Conservation (phyloP, 306 rosid species). For the Sechiopsis laciniata region DNA sequence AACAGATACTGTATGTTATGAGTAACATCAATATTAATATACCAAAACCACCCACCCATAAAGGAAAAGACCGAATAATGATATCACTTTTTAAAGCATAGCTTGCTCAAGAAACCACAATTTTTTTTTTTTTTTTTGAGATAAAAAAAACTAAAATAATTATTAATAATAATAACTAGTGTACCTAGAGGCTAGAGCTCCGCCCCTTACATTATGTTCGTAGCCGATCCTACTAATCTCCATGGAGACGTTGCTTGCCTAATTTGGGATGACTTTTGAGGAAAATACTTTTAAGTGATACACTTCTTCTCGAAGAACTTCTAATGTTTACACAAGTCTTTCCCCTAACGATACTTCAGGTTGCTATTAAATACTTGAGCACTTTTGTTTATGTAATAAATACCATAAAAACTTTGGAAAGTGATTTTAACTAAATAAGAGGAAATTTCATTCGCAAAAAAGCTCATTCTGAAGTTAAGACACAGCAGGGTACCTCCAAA, state of each 20-base stretch:
- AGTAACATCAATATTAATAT: conserved; percentile 5
- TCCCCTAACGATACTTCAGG: background rate
- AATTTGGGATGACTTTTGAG: background rate
- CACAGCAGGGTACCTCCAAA: background rate
- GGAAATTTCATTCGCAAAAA: background rate
- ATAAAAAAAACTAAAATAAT: background rate
- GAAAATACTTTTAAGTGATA: background rate
- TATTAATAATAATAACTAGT: background rate
- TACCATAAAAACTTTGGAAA: background rate
- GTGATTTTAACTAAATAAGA: background rate
- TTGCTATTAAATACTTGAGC: background rate
- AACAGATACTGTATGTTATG: background rate
- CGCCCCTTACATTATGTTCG: background rate
- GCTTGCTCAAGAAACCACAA: conserved; percentile 13
- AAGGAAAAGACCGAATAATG: background rate
- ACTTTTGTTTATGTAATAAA: background rate
- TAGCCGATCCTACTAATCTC: background rate
- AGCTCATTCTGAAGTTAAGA: background rate
- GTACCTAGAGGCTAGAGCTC: background rate
- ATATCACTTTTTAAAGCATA: conserved; percentile 1
- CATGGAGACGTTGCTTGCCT: background rate
- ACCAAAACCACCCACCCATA: background rate
- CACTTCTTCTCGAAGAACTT: background rate
- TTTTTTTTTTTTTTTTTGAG: no score
- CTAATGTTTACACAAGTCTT: background rate